phyloP scores from a whole-genome alignment of 1,139 yeast genomes.

The Candida sanyaensis region DNA sequence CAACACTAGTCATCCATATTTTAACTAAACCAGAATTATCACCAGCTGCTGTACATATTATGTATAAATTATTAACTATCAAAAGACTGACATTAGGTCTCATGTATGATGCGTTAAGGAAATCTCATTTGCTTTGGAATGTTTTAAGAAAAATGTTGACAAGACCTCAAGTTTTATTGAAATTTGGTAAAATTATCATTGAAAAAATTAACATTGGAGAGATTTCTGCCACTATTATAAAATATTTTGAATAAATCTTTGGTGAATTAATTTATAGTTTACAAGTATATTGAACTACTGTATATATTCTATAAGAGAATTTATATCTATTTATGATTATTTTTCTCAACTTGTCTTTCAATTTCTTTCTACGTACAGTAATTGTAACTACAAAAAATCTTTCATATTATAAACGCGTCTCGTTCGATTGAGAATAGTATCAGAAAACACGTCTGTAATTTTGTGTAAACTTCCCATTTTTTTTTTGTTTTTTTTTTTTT shows the following conservation, averaged over 20 bases:
- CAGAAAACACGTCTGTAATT: neutral
- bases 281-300: no score
- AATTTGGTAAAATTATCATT: conserved; percentile 18
- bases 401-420: neutral
- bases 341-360: neutral
- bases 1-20: conserved; percentile 27
- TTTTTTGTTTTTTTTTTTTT: neutral
- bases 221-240: neutral
- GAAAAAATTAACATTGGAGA: neutral
- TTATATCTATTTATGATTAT: neutral
- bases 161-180: conserved; percentile 19
- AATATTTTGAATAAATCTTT: neutral
- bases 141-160: conserved; percentile 22
- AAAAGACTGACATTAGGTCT: conserved; percentile 25
- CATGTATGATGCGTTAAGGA: conserved; percentile 23
- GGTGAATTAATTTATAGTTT: no score
- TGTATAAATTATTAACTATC: conserved; percentile 24
- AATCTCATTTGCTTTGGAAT: conserved; percentile 22
- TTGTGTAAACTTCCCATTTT: neutral
- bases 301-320: no score
- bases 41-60: conserved; percentile 28
- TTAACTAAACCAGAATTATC: conserved; percentile 30
- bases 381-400: neutral
- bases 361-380: neutral
- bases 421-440: neutral